Evolutionary conservation across 148 eudicot species (phyloP), one percentile per base, ranked within the genome.

Genomic region (Mesembryanthemum crystallinum): DNA sequence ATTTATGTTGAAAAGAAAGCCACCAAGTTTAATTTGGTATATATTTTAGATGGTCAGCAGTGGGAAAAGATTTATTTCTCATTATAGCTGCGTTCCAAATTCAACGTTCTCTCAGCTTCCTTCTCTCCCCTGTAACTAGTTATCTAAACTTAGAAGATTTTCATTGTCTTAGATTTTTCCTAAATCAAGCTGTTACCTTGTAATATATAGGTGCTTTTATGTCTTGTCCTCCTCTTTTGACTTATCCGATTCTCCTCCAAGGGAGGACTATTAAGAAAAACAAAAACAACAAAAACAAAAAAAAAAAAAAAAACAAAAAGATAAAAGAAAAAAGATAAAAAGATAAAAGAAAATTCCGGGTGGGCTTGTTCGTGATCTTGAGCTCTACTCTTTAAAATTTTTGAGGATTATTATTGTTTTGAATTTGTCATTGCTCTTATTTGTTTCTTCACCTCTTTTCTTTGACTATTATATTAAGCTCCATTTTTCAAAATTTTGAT

Each of bases 151-250:
- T 35, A 35, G 39, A 35, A 35, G 39, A 35, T 29, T 28, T n/a
- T 54, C 25, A 81, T 72, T 12, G 60, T 72, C 77, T 47, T 58
- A 5, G 29, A 64, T 64, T 65, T 82, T 70, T 27, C 66, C 78
- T 59, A 45, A 79, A 72, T 83, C 62, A 39, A 67, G 68, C 59
- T 35, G 13, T 76, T 62, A 27, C 64, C 70, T 70, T 69, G 57
- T 80, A 75, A 76, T 72, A 71, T 72, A 69, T n/a, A 28, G 15
- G 3, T 66, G 42, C 9, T 35, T 67, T 21, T 79, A 30, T 64
- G 24, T 69, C 54, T 13, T 81, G 17, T 72, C 72, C 43, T 39
- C 51, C 68, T 70, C 74, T 80, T 82, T 86, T 82, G 81, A 68
- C 79, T 32, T 45, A 76, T 76, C 73, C 45, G 51, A 37, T 77